Evolutionary conservation across 1,284 basidiomycete species (phyloP).

Genomic region (Dichomitus squalens): DNA sequence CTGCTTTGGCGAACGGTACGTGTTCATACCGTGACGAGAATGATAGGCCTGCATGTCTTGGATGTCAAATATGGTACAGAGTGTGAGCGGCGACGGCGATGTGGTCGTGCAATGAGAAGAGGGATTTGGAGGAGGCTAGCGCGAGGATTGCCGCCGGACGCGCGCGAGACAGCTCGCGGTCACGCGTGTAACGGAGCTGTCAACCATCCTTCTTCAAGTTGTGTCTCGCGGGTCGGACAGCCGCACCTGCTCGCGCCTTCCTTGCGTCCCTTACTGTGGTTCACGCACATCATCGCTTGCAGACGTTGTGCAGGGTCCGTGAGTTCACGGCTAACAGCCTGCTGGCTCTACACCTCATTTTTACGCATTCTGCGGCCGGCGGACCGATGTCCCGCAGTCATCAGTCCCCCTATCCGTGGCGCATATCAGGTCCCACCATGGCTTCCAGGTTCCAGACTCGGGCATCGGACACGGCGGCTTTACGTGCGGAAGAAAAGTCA

Average conservation of each 20-base stretch:
- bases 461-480: not conserved
- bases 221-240: too few relatives aligned
- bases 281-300: not conserved
- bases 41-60: constrained; percentile 24
- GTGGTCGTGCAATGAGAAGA: not conserved
- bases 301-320: not conserved
- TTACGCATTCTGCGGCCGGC: not conserved
- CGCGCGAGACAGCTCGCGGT: not conserved
- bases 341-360: not conserved
- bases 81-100: not conserved
- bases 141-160: not conserved
- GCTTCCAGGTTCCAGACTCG: not conserved
- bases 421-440: not conserved
- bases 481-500: not conserved
- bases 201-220: too few relatives aligned
- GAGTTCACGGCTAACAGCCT: not conserved
- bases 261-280: too few relatives aligned
- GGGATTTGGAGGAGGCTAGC: not conserved
- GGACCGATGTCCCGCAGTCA: not conserved
- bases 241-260: not conserved
- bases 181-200: not conserved
- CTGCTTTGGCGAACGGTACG: constrained; percentile 57
- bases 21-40: constrained; percentile 40
- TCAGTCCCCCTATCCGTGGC: not conserved
- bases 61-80: not conserved